Percentiles rank a stretch among this genome's conserved stretches.
Conservation (phyloP, 495 filamentous ascomycete genomes). For the Aspergillus saccharolyticus region DNA sequence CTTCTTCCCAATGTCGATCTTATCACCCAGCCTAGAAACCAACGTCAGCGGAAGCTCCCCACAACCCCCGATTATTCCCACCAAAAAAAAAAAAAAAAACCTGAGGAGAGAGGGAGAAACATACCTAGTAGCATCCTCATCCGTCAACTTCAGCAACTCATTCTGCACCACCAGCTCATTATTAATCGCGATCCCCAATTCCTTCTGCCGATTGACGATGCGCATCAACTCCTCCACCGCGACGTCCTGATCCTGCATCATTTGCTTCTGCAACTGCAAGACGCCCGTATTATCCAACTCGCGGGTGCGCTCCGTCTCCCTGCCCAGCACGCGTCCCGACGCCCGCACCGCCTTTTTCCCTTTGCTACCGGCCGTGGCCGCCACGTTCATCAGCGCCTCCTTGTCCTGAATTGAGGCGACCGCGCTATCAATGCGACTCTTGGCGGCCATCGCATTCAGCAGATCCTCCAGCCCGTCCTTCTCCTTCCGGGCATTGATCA, state of each 20-base stretch:
- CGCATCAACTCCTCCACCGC: constrained; percentile 70
- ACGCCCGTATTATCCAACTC: constrained; percentile 90
- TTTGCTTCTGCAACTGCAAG: constrained; percentile 74
- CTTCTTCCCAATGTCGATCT: constrained; percentile 79
- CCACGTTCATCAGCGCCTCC: constrained; percentile 39
- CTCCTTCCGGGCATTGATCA: constrained; percentile 75
- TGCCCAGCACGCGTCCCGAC: constrained; percentile 71
- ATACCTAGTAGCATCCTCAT: constrained; percentile 66
- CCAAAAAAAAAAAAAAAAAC: not conserved
- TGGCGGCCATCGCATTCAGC: constrained; percentile 63
- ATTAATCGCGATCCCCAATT: constrained; percentile 80
- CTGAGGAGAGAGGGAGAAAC: constrained; percentile 15
- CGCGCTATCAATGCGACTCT: constrained; percentile 42
- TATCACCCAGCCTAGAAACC: constrained; percentile 55
- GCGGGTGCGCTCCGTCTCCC: constrained; percentile 81
- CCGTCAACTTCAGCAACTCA: constrained; percentile 67
- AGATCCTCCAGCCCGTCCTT: constrained; percentile 81
- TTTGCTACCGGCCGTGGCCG: constrained; percentile 10
- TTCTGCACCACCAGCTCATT: constrained; percentile 83
- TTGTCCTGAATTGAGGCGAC: constrained; percentile 54
- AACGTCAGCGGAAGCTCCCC: constrained; percentile 5
- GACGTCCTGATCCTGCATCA: constrained; percentile 82
- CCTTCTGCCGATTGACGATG: constrained; percentile 73
- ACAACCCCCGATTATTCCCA: not conserved
- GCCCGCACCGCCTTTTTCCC: constrained; percentile 30